Evolutionary conservation across 2,329 filamentous ascomycete genomes (phyloP), one percentile per base, ranked within the genome.

Genomic region (Aureobasidium pullulans): DNA sequence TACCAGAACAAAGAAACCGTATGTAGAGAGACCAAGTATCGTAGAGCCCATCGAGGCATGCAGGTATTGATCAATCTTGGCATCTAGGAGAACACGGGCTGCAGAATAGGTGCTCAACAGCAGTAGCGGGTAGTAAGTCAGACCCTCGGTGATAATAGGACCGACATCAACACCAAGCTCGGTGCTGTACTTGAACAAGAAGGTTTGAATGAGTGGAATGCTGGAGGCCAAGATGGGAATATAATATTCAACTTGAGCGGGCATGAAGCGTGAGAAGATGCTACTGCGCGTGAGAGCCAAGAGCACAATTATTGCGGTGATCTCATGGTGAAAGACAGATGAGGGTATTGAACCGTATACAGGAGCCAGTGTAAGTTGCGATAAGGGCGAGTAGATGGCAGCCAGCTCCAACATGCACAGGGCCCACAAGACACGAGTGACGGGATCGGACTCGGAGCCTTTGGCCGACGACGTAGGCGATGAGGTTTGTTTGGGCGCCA

Each of bases 331-430:
- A 71, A 86, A 88, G 64, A 87, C 78, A 1, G 83, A 81, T 0
- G 90, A 79, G 1, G 93, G 89, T 39, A 96, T 89, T 15, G 86
- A 85, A 56, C 94, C 94, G 73, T 95, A 97, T 10, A 95, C 88
- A 1, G 94, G 94, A 19, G 90, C 89, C 36, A 97, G 79, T 40
- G 83, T 86, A 63, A 91, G 79, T 69, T 90, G 84, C 0, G 89
- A 93, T 60, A 87, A 82, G 63, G 85, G 84, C 48, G 87, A 86
- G 62, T 82, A 84, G 43, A 86, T 70, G 46, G 85, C 88, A 9
- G 83, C 79, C 47, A 88, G 75, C 29, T 77, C 65, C 62, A 86
- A 75, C 15, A 61, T 40, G 9, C 32, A 49, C 16, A 40, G 36
- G 6, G 59, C 59, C 16, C 36, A 86, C 68, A 16, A 68, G 70